A percentile compares a stretch with the other conserved stretches of the same genome.
These are phyloP conservation scores for Limnomonas spitsbergensis DNA, from an alignment of 139 green algal genomes.

Conservation along the genomic window DNA sequence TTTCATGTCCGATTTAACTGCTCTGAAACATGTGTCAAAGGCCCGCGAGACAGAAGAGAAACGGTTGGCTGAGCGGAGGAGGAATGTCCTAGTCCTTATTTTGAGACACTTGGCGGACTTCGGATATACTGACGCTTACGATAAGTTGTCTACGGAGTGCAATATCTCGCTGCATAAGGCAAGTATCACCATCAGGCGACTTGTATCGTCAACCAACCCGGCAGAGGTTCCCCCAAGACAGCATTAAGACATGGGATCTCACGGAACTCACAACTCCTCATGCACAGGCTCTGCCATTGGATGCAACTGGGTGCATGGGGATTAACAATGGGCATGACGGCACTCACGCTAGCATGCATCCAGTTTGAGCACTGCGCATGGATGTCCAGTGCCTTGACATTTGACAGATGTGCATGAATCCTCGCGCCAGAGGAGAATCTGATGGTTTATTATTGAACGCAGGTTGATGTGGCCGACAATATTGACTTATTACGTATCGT, in stretches of 20 bases:
- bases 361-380: background rate
- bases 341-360: too few relatives aligned
- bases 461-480: constrained; percentile 71
- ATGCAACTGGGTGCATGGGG: too few relatives aligned
- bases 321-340: too few relatives aligned
- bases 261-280: too few relatives aligned
- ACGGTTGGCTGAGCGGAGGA: constrained; percentile 38
- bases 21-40: constrained; percentile 21
- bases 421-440: background rate
- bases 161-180: constrained; percentile 50
- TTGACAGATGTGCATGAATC: background rate
- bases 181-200: background rate
- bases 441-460: background rate
- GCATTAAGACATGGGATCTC: too few relatives aligned
- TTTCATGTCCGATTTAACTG: constrained; percentile 21
- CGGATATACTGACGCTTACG: constrained; percentile 50
- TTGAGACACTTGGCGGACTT: constrained; percentile 52
- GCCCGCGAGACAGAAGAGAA: constrained; percentile 40
- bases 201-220: background rate
- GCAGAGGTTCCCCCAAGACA: too few relatives aligned
- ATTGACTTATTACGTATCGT: constrained; percentile 57
- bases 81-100: constrained; percentile 54
- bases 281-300: too few relatives aligned
- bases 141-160: constrained; percentile 50
- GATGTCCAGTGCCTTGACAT: background rate